Evolutionary conservation across 768 basidiomycete species (phyloP).

Genomic region (Crepidotus variabilis): DNA sequence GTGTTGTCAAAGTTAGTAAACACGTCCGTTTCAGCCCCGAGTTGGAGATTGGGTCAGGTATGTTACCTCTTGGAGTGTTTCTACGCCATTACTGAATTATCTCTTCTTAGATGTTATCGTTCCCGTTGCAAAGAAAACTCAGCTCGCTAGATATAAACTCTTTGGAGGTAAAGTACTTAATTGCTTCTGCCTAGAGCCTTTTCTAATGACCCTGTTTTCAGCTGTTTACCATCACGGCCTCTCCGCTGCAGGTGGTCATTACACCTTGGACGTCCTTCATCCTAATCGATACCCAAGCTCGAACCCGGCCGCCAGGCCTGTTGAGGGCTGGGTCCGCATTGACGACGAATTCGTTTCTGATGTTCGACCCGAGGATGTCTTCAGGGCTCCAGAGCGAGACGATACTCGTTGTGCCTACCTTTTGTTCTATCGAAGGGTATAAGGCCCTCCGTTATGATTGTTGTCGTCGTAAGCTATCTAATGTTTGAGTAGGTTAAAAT

Average conservation of each 20-base stretch:
- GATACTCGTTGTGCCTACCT: constrained; percentile 75
- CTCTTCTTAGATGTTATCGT: constrained; percentile 53
- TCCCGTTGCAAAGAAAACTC: constrained; percentile 39
- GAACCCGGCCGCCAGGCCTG: constrained; percentile 30
- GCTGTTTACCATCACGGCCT: constrained; percentile 92
- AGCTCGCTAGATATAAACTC: constrained; percentile 65
- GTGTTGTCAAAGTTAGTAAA: constrained; percentile 86
- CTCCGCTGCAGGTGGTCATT: constrained; percentile 91
- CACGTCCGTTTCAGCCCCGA: constrained; percentile 74
- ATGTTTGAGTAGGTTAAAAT: background rate
- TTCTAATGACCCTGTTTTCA: constrained; percentile 21
- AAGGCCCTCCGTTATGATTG: constrained; percentile 9
- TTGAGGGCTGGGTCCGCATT: constrained; percentile 86
- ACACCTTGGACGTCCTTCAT: constrained; percentile 87
- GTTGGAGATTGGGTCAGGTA: constrained; percentile 71
- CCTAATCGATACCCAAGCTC: constrained; percentile 52
- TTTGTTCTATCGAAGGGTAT: constrained; percentile 75
- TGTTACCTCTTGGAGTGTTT: constrained; percentile 15
- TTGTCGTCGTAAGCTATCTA: background rate
- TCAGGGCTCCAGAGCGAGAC: constrained; percentile 51
- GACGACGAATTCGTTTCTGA: constrained; percentile 89
- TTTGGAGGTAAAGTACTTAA: constrained; percentile 59
- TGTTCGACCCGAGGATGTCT: constrained; percentile 71
- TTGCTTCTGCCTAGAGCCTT: background rate
- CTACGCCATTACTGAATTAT: background rate